Evolutionary conservation across 805 yeast species (phyloP), one percentile per base, ranked within the genome.

Genomic region (Kodamaea kakaduensis): DNA sequence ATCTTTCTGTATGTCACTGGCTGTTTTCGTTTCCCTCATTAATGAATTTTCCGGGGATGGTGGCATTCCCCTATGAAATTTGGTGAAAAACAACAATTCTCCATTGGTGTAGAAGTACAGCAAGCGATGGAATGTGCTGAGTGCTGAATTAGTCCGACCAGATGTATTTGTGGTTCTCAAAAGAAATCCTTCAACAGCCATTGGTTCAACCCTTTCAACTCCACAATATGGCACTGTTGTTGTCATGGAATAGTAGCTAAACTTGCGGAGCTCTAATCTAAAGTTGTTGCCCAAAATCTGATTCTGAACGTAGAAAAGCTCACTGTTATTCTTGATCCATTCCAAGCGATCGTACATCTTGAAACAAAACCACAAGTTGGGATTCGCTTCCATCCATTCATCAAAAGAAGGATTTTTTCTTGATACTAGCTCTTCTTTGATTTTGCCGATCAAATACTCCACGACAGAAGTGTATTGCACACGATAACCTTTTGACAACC

Each of bases 181-280:
- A 14, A 89, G 54, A 52, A 84, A 88, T 0, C 97, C 97, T 59
- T 90, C 97, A 7, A 87, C 56, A 0, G 95, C 80, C 0, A 60
- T 34, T 0, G 96, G 96, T 50, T 83, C 95, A 9, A 27, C 23
- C 12, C 24, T 10, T 9, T 25, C 9, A 24, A 34, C 47, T 20
- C 45, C 19, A 10, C 20, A 10, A 10, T 9, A 26, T 34, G 35
- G 33, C 3, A 12, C 15, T 1, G 17, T 23, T 1, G 65, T 50
- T 2, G 61, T 50, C 3, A 74, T 34, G 17, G 22, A 63, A 38
- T 67, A 65, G 35, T 69, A 70, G 10, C 51, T 45, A 17, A 69
- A 50, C 13, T 61, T 67, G 26, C 94, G 63, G 14, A 83, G 54
- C 50, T 88, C 90, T n/a, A 88, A 7, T 73, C 66, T 38, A 52